These are phyloP conservation scores for Corymbia calophylla DNA, from an alignment of 441 rosid genomes.

Conservation along the genomic window DNA sequence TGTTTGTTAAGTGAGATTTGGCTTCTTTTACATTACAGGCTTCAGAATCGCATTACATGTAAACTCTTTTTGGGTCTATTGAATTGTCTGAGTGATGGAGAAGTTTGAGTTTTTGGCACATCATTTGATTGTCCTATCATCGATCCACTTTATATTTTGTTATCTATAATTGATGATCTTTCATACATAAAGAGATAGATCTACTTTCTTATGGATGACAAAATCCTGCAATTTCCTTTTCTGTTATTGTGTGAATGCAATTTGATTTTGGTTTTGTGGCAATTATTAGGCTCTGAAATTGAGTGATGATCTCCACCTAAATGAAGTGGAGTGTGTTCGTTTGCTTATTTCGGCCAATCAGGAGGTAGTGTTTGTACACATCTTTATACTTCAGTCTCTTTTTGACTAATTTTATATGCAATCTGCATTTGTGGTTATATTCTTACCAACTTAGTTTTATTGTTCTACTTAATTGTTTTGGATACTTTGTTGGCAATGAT, in stretches of 20 bases:
- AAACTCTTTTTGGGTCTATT: neutral
- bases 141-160: neutral
- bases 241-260: neutral
- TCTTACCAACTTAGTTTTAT: neutral
- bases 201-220: neutral
- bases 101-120: neutral
- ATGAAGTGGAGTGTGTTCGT: slow-evolving; percentile 79
- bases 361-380: slow-evolving; percentile 38
- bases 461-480: neutral
- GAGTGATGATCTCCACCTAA: slow-evolving; percentile 90
- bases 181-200: neutral
- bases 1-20: neutral
- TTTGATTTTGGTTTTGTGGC: neutral
- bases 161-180: neutral
- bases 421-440: neutral
- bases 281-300: slow-evolving; percentile 56
- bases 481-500: neutral
- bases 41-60: neutral
- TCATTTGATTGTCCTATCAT: neutral
- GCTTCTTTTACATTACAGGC: neutral
- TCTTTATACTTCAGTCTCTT: slow-evolving; percentile 11
- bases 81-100: neutral
- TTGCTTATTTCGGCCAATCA: slow-evolving; percentile 88
- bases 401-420: neutral
- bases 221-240: neutral